Evolutionary conservation across 1,284 basidiomycete genomes (phyloP), one percentile per base, ranked within the genome.

Genomic region (Tremellales sp.): DNA sequence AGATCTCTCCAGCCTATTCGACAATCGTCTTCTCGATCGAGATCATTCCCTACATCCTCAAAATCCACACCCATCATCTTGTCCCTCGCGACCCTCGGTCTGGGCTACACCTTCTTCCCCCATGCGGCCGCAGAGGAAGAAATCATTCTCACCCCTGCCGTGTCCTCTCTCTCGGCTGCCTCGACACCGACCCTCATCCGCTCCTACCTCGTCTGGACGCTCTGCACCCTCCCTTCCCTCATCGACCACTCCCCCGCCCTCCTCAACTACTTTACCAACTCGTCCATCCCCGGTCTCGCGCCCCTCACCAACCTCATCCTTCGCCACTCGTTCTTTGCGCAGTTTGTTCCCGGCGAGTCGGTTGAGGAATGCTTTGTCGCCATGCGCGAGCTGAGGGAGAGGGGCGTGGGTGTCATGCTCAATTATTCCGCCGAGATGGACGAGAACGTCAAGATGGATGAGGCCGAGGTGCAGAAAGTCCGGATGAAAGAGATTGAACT

Each of bases 291-390:
- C 1, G 79, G 82, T 3, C 51, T 93, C 1, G 79, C 75, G 48
- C 73, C 79, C 40, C 54, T 88, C 33, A 82, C 85, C 2, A 83
- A 90, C 65, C 77, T 76, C 6, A 66, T 87, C 50, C 84, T 94
- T 9, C 78, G 87, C 36, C 72, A 77, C 24, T 94, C 92, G 3
- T 95, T 95, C 75, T 95, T 93, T 64, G 76, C 80, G 40, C 74
- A 77, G 61, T 95, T 95, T 60, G 89, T 93, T 5, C 88, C 89
- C 1, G 89, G 86, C 4, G 90, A 94, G 51, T 84, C 85, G 0
- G 84, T 85, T 0, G 77, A 80, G 27, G 83, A 79, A 33, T 81
- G 83, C 12, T 58, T 87, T 7, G 81, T 84, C 2, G 64, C 86
- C 3, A 78, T 94, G 38, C 75, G 77, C 33, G 64, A 71, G 14